Evolutionary conservation across 306 rosid species (phyloP), one percentile per base, ranked within the genome.

Genomic region (Prunus mongolica): DNA sequence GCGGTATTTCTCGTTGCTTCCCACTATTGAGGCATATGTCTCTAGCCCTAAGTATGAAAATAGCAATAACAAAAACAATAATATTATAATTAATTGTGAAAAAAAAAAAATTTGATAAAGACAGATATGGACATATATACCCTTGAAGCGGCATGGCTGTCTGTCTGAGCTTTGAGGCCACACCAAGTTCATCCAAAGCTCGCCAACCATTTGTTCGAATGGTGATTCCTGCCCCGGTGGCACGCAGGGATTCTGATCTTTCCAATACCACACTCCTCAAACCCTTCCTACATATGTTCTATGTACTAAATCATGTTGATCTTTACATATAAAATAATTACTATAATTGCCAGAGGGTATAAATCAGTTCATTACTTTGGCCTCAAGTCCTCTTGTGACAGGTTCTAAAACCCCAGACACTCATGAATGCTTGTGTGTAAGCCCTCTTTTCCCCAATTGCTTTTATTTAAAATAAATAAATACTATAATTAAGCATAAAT

Each of bases 201-300:
- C 74, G 65, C 95, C 92, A 90, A 0, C 95, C 95, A 71, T 90
- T 90, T 9, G 89, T 45, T 16, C 73, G 84, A 8, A 90, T 64
- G 3, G 69, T 78, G 16, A 90, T 79, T 27, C 84, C 90, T 18
- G 74, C 89, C 44, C 89, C 91, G 3, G 65, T 68, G 1, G 81
- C 80, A 46, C 91, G 70, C 72, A 87, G 66, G 5, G 47, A 18
- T n/a, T 84, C 84, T 44, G 87, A 87, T 75, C 73, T 87, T 72
- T 84, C 95, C 22, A 90, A 72, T 16, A 90, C 86, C 76, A 87
- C 79, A 78, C 90, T 87, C 51, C 7, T 41, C 1, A 87, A 81
- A 9, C 82, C 77, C 84, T 87, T 87, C 79, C 90, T 87, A 11
- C 45, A 63, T 38, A 38, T 6, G 44, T 38, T 38, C 44, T 2